phyloP scores from a whole-genome alignment of 2,329 filamentous ascomycete genomes.

The Blastomyces percursus region DNA sequence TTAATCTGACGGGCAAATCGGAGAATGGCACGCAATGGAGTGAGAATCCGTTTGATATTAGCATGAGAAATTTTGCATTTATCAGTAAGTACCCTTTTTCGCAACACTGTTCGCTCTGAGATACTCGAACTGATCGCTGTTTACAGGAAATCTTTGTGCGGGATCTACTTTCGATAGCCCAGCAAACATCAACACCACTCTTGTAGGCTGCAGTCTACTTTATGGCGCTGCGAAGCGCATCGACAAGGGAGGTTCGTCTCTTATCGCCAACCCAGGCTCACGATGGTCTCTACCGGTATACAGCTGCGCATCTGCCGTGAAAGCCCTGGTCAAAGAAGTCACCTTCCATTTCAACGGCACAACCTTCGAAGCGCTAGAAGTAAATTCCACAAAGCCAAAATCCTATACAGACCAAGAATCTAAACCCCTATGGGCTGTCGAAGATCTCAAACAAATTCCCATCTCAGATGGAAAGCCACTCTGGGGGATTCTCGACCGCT shows the following conservation, averaged over 20 bases:
- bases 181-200: conserved; percentile 35
- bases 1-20: conserved; percentile 4
- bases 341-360: conserved; percentile 35
- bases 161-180: conserved; percentile 21
- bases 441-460: conserved; percentile 13
- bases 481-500: conserved; percentile 24
- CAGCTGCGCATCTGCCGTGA: conserved; percentile 32
- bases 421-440: conserved; percentile 28
- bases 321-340: conserved; percentile 37
- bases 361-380: conserved; percentile 23
- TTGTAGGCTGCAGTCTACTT: conserved; percentile 32
- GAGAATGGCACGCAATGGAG: background rate
- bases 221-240: conserved; percentile 30
- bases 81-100: conserved; percentile 4
- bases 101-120: background rate
- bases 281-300: conserved; percentile 36
- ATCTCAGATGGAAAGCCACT: conserved; percentile 18
- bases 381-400: conserved; percentile 29
- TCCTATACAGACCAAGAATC: conserved; percentile 22
- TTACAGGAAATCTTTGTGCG: conserved; percentile 6
- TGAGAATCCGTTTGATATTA: conserved; percentile 6
- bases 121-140: background rate
- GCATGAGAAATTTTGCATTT: conserved; percentile 2
- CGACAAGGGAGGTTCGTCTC: conserved; percentile 23
- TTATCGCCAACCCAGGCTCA: conserved; percentile 32